Percentiles rank a stretch among this genome's conserved stretches.
phyloP scores from a whole-genome alignment of 768 basidiomycete species.

The Leccinum boreale region DNA sequence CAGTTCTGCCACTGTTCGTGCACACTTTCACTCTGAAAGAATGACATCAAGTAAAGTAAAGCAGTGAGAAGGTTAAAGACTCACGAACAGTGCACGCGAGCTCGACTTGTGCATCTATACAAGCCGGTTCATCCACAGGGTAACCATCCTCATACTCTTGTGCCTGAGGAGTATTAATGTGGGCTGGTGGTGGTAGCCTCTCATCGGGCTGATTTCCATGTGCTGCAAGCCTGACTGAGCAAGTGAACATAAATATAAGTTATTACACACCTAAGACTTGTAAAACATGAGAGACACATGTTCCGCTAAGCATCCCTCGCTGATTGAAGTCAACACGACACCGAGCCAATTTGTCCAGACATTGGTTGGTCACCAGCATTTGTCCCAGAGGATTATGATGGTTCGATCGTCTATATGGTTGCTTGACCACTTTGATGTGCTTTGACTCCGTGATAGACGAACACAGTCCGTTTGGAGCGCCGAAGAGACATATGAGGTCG shows the following conservation, averaged over 20 bases:
- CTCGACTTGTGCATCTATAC: not conserved
- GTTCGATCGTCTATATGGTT: not conserved
- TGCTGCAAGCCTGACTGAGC: too few relatives aligned
- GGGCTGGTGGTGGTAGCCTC: too few relatives aligned
- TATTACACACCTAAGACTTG: not conserved
- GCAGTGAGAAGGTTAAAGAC: not conserved
- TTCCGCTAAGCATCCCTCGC: not conserved
- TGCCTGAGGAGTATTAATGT: too few relatives aligned
- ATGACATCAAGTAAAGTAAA: not conserved
- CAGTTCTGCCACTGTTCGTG: not conserved
- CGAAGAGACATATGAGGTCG: not conserved
- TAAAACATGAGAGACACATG: not conserved
- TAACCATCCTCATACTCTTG: too few relatives aligned
- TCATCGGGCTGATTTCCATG: too few relatives aligned
- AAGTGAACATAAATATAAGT: not conserved
- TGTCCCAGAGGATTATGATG: not conserved
- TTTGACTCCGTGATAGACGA: not conserved
- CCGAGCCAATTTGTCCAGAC: not conserved
- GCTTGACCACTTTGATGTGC: not conserved
- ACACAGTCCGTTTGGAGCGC: not conserved
- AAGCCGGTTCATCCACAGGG: too few relatives aligned
- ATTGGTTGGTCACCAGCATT: not conserved
- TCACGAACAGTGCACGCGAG: not conserved
- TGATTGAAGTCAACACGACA: not conserved
- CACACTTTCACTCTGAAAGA: not conserved